Evolutionary conservation across 2,329 filamentous ascomycete species (phyloP).

Genomic region (Fusarium denticulatum): DNA sequence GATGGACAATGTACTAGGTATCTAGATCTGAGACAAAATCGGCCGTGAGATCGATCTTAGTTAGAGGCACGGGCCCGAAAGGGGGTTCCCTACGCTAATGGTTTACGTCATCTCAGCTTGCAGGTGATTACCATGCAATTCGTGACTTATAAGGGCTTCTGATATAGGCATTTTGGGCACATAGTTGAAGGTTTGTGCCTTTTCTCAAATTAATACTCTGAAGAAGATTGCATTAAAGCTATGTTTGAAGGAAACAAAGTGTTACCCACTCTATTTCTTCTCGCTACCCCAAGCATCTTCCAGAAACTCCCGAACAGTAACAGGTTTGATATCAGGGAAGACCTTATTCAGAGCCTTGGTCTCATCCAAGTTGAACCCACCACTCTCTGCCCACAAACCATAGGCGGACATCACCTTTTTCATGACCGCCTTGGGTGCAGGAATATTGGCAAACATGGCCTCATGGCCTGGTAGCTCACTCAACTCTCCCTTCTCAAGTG

Average conservation of each 20-base stretch:
- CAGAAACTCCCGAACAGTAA: background rate
- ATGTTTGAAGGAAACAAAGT: no score
- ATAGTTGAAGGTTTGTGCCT: background rate
- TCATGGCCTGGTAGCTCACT: conserved; percentile 5
- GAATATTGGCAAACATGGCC: background rate
- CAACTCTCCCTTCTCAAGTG: background rate
- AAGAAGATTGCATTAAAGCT: background rate
- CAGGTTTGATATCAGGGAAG: background rate
- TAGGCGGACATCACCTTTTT: background rate
- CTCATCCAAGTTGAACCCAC: conserved; percentile 1
- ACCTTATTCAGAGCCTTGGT: background rate
- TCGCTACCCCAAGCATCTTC: background rate
- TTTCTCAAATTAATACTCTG: background rate
- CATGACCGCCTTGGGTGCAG: background rate
- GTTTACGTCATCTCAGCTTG: background rate
- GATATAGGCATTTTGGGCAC: no score
- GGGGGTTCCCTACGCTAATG: background rate
- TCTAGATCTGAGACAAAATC: background rate
- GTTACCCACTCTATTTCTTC: background rate
- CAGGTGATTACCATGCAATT: no score
- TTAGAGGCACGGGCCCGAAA: background rate
- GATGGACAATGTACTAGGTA: no score
- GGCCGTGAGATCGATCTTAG: background rate
- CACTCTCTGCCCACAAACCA: background rate
- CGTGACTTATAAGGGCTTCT: no score